These are phyloP conservation scores for Rhipidocladum racemiflorum DNA, from an alignment of 176 grass and related monocot genomes.

Conservation along the genomic window DNA sequence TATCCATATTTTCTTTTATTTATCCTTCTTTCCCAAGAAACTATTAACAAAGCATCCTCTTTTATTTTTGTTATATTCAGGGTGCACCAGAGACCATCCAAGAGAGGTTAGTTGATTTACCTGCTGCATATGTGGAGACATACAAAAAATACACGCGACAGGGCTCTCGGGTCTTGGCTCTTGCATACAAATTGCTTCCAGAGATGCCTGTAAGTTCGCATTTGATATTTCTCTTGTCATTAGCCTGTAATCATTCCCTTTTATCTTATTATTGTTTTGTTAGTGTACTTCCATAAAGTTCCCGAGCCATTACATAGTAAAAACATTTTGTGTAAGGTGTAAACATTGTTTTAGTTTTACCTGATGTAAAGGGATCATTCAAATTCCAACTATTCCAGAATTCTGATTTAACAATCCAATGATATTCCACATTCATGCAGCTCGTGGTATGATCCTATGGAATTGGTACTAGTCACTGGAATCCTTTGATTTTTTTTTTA, in stretches of 20 bases:
- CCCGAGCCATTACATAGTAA: neutral
- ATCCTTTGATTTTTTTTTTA: conserved; percentile 19
- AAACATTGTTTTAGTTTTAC: neutral
- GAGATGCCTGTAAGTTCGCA: conserved; percentile 88
- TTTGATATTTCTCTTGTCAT: neutral
- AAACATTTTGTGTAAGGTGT: neutral
- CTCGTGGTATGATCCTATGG: neutral
- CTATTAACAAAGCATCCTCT: neutral
- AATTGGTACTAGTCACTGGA: neutral
- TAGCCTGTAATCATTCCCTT: neutral
- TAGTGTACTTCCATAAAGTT: conserved; percentile 3
- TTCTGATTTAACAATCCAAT: conserved; percentile 5
- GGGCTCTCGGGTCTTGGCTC: conserved; percentile 92
- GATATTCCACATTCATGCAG: conserved; percentile 7
- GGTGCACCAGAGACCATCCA: conserved; percentile 98
- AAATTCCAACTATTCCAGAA: neutral
- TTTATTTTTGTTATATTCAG: conserved; percentile 39
- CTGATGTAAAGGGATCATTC: neutral
- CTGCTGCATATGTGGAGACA: conserved; percentile 83
- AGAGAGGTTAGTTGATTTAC: conserved; percentile 84
- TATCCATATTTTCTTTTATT: neutral
- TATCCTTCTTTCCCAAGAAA: neutral
- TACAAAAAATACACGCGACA: conserved; percentile 97
- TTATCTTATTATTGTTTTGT: conserved; percentile 1
- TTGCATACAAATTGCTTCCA: conserved; percentile 86